Percentiles rank a stretch among this genome's conserved stretches.
These are phyloP conservation scores for Mycocentrospora acerina DNA, from an alignment of 2,329 filamentous ascomycete species.

Conservation along the genomic window DNA sequence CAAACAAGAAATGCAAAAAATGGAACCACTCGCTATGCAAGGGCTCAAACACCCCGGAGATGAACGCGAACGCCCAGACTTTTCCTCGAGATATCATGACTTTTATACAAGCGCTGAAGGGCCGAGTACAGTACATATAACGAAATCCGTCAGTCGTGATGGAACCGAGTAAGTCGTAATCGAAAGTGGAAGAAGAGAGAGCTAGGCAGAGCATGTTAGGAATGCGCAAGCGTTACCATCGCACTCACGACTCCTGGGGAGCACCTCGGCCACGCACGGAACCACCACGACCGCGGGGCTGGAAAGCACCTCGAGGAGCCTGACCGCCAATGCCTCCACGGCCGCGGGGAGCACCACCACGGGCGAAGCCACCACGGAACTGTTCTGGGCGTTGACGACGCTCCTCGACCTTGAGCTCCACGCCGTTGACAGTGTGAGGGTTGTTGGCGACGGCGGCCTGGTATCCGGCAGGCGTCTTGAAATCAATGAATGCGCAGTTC, in stretches of 20 bases:
- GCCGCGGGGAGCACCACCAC: constrained; percentile 53
- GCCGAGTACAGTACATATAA: constrained; percentile 40
- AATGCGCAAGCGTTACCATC: constrained; percentile 1
- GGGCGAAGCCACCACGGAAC: constrained; percentile 39
- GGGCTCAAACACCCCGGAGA: constrained; percentile 28
- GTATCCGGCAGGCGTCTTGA: constrained; percentile 77
- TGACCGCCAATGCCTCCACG: constrained; percentile 61
- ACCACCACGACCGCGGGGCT: constrained; percentile 68
- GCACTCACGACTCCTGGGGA: constrained; percentile 37
- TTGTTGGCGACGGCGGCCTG: constrained; percentile 80
- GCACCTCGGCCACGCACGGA: constrained; percentile 53
- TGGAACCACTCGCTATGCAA: constrained; percentile 43
- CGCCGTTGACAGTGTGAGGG: constrained; percentile 79
- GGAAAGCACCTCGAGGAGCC: constrained; percentile 68
- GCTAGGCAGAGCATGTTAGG: background rate
- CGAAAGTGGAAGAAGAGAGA: constrained; percentile 3
- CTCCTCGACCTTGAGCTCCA: constrained; percentile 84
- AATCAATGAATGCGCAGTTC: constrained; percentile 98
- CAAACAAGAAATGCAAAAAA: constrained; percentile 34
- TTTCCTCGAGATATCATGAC: constrained; percentile 38
- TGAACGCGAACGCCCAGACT: constrained; percentile 36
- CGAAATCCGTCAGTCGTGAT: constrained; percentile 42
- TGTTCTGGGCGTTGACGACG: constrained; percentile 63
- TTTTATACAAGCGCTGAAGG: constrained; percentile 42
- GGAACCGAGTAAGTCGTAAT: constrained; percentile 18